phyloP scores from a whole-genome alignment of 495 filamentous ascomycete species.

The Hypomontagnella submonticulosa region DNA sequence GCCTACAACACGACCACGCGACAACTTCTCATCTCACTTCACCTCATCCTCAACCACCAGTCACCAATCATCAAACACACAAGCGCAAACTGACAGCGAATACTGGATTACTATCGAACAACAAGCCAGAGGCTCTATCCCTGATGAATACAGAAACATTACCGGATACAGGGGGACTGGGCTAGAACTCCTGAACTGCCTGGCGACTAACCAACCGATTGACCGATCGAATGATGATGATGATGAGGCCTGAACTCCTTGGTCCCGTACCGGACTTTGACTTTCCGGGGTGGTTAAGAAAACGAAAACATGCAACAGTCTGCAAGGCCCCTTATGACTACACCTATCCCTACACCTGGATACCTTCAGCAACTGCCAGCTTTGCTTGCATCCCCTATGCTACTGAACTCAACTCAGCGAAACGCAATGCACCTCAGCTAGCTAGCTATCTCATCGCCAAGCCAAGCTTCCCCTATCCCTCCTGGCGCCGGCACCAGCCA shows the following conservation, averaged over 20 bases:
- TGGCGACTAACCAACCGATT: not conserved
- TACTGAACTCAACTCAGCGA: not conserved
- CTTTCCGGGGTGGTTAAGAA: not conserved
- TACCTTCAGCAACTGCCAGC: not conserved
- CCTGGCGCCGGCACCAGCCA: conserved; percentile 25
- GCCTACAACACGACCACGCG: no score
- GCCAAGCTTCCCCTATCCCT: conserved; percentile 34
- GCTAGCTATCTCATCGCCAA: conserved; percentile 42
- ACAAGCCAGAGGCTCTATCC: not conserved
- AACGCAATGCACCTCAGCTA: not conserved
- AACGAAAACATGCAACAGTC: not conserved
- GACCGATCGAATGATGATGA: conserved; percentile 20
- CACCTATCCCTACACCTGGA: not conserved
- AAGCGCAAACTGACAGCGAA: no score
- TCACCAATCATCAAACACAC: no score
- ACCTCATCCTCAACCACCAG: no score
- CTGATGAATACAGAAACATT: conserved; percentile 15
- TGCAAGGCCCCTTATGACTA: not conserved
- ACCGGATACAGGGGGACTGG: conserved; percentile 6
- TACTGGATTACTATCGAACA: no score
- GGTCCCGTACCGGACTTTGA: conserved; percentile 4
- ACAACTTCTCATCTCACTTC: no score
- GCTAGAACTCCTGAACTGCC: conserved; percentile 10
- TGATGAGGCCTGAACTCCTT: conserved; percentile 11
- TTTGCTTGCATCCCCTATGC: not conserved